Conservation (phyloP, 2,329 filamentous ascomycete species). For the Aspergillus arachidicola region DNA sequence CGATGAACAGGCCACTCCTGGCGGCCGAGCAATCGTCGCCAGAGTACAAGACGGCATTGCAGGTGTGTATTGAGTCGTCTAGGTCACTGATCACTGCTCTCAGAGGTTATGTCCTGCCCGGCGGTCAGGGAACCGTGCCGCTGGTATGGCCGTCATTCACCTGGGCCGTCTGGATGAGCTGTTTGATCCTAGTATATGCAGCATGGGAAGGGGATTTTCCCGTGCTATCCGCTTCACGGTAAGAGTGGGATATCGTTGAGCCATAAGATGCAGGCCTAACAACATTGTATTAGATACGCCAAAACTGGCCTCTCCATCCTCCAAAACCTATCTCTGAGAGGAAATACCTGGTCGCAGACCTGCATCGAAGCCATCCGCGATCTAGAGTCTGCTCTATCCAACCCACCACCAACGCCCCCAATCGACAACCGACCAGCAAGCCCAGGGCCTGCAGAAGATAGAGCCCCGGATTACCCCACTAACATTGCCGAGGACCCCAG, state of each 20-base stretch:
- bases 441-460: not conserved
- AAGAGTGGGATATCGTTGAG: not conserved
- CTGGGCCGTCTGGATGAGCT: constrained; percentile 58
- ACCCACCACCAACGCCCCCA: not conserved
- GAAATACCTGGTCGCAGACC: constrained; percentile 42
- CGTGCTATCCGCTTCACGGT: constrained; percentile 21
- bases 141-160: constrained; percentile 57
- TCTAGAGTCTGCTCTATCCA: constrained; percentile 32
- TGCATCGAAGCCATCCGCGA: constrained; percentile 43
- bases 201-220: constrained; percentile 51
- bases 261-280: not conserved
- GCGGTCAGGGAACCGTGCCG: constrained; percentile 20
- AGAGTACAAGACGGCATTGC: constrained; percentile 52
- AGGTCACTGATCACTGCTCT: constrained; percentile 50
- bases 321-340: constrained; percentile 35
- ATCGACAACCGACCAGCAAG: constrained; percentile 2
- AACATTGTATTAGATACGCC: constrained; percentile 37
- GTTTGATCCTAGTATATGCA: constrained; percentile 55
- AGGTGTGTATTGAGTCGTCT: constrained; percentile 56
- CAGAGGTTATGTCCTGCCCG: constrained; percentile 29
- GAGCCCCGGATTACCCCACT: constrained; percentile 2
- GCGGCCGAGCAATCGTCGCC: constrained; percentile 48
- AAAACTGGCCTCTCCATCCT: constrained; percentile 34
- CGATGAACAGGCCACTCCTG: constrained; percentile 54
- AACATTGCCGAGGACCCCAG: not conserved